Evolutionary conservation across 345 rosid genomes (phyloP).

Genomic region (Mercurialis annua): DNA sequence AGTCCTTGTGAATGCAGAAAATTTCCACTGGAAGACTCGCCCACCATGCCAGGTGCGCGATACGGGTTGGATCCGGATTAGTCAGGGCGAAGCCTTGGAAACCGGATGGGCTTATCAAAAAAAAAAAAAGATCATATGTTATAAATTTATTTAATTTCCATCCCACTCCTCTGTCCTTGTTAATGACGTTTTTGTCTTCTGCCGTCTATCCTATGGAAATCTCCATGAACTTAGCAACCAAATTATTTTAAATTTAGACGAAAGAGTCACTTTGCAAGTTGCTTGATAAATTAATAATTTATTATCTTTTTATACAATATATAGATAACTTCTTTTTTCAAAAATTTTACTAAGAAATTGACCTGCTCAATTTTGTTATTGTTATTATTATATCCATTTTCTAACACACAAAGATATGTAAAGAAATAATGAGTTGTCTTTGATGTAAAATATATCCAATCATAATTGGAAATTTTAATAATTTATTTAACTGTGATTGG

Average conservation of each 20-base stretch:
- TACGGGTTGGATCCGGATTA: too few relatives aligned
- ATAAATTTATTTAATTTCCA: neutral
- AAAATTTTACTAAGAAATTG: neutral
- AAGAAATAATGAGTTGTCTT: too few relatives aligned
- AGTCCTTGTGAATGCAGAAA: too few relatives aligned
- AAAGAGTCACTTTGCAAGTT: neutral
- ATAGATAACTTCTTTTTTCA: neutral
- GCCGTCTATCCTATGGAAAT: neutral
- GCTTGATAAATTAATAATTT: too few relatives aligned
- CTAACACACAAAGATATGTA: neutral
- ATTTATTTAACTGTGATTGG: too few relatives aligned
- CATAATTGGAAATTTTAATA: too few relatives aligned
- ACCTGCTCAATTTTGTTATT: neutral
- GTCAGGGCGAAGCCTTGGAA: too few relatives aligned
- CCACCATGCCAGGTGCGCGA: too few relatives aligned
- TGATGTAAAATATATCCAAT: too few relatives aligned
- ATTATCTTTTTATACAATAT: too few relatives aligned
- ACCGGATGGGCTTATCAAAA: too few relatives aligned
- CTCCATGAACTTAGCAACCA: conserved; percentile 5
- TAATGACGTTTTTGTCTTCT: neutral
- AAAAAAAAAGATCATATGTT: neutral
- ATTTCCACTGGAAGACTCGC: too few relatives aligned
- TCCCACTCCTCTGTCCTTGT: conserved; percentile 2
- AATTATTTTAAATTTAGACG: neutral
- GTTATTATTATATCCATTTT: neutral